phyloP scores from a whole-genome alignment of 2,329 filamentous ascomycete species.

The Colletotrichum limetticola region DNA sequence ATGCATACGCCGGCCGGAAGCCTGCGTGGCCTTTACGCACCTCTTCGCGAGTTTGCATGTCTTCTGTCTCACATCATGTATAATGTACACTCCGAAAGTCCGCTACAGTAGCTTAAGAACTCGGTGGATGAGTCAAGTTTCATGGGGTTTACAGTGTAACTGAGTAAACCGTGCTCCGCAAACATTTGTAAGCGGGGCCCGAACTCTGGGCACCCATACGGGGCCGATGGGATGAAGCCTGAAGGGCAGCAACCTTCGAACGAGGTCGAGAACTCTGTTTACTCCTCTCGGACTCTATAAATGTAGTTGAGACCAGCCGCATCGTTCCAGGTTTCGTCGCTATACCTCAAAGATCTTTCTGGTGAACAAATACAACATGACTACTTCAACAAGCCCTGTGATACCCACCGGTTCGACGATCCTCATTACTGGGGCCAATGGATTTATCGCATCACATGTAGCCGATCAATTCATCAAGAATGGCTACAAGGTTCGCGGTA shows the following conservation, averaged over 20 bases:
- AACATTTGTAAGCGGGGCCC: background rate
- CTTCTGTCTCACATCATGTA: background rate
- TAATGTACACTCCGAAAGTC: background rate
- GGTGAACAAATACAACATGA: no score
- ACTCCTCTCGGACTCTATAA: no score
- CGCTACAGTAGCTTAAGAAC: background rate
- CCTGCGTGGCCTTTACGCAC: background rate
- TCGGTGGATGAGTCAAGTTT: background rate
- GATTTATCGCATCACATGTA: conserved; percentile 53
- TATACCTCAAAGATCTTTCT: no score
- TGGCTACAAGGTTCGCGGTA: conserved; percentile 58
- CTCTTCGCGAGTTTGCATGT: background rate
- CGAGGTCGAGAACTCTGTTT: no score
- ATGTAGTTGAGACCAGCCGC: no score
- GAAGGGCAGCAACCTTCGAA: no score
- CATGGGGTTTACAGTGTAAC: background rate
- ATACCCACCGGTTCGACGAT: conserved; percentile 45
- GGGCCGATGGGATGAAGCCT: no score
- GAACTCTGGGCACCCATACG: background rate
- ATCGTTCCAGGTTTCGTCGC: no score
- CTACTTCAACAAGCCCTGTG: conserved; percentile 10
- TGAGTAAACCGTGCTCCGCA: background rate
- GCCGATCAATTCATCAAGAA: conserved; percentile 49
- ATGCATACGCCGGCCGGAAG: background rate
- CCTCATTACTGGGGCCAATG: conserved; percentile 55